phyloP scores from a whole-genome alignment of 176 grass and related monocot genomes.

The Tillandsia fasciculata region DNA sequence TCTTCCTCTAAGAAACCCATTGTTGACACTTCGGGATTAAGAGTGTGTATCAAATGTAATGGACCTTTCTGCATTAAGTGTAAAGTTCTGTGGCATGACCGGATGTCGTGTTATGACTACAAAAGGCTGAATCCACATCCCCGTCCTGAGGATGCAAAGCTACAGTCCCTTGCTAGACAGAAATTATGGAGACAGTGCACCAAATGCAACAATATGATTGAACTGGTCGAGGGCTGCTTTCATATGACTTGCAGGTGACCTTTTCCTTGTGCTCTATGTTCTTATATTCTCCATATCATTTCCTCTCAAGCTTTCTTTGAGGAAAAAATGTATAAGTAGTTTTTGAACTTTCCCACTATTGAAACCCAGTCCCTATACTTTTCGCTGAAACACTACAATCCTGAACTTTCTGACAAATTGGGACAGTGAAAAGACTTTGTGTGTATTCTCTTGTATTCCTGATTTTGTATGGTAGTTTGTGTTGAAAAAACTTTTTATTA shows the following conservation, averaged over 20 bases:
- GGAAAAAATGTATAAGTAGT: no score
- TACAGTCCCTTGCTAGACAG: conserved; percentile 48
- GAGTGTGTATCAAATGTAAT: conserved; percentile 48
- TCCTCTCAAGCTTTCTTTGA: background rate
- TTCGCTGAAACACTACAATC: no score
- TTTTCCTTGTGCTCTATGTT: conserved; percentile 8
- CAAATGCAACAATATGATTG: conserved; percentile 83
- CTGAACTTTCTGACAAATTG: no score
- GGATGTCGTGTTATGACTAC: conserved; percentile 40
- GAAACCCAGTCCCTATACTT: no score
- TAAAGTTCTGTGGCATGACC: conserved; percentile 71
- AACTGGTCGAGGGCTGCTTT: conserved; percentile 50
- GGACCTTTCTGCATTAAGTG: conserved; percentile 59
- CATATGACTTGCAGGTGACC: conserved; percentile 62
- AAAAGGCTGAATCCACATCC: conserved; percentile 31
- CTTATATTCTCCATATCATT: background rate
- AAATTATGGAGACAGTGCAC: conserved; percentile 53
- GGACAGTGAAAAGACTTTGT: no score
- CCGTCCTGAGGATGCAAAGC: conserved; percentile 33
- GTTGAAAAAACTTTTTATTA: no score
- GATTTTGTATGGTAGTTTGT: no score
- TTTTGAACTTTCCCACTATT: no score
- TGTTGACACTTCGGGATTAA: conserved; percentile 35
- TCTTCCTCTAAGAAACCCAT: conserved; percentile 32
- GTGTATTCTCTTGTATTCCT: no score